Percentiles rank a stretch among this genome's conserved stretches.
Evolutionary conservation across 768 basidiomycete species (phyloP).

Genomic region (Lactarius akahatsu): DNA sequence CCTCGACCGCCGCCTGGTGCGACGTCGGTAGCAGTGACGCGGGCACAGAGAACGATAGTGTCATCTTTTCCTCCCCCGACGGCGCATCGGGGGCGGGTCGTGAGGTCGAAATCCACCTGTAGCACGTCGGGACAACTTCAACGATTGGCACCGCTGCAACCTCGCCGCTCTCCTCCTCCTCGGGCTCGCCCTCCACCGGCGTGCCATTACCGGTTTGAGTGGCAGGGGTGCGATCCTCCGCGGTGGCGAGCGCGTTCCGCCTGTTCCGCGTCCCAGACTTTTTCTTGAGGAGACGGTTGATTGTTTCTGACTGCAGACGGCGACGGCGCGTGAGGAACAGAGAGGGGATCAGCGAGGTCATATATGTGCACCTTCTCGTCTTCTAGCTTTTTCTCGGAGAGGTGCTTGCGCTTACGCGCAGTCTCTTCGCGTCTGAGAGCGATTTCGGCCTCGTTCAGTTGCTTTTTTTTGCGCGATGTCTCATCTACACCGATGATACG

Average conservation of each 20-base stretch:
- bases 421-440: conserved; percentile 77
- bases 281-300: conserved; percentile 86
- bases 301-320: conserved; percentile 67
- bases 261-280: conserved; percentile 68
- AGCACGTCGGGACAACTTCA: conserved; percentile 52
- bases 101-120: conserved; percentile 69
- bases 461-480: conserved; percentile 56
- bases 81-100: conserved; percentile 31
- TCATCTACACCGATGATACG: conserved; percentile 30
- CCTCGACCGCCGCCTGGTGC: conserved; percentile 19
- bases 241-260: conserved; percentile 50
- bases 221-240: conserved; percentile 46
- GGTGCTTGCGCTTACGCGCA: conserved; percentile 74
- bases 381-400: conserved; percentile 80
- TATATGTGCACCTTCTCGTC: conserved; percentile 67
- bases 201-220: conserved; percentile 35
- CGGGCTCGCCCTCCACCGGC: conserved; percentile 36
- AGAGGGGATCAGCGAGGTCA: not conserved
- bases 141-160: conserved; percentile 35
- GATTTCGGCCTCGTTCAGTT: conserved; percentile 68
- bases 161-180: conserved; percentile 44
- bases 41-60: conserved; percentile 57
- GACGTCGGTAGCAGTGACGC: conserved; percentile 32
- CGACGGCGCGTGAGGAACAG: not conserved
- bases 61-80: conserved; percentile 36